Conservation (phyloP, 1,284 basidiomycete species). For the Malassezia yamatoensis region DNA sequence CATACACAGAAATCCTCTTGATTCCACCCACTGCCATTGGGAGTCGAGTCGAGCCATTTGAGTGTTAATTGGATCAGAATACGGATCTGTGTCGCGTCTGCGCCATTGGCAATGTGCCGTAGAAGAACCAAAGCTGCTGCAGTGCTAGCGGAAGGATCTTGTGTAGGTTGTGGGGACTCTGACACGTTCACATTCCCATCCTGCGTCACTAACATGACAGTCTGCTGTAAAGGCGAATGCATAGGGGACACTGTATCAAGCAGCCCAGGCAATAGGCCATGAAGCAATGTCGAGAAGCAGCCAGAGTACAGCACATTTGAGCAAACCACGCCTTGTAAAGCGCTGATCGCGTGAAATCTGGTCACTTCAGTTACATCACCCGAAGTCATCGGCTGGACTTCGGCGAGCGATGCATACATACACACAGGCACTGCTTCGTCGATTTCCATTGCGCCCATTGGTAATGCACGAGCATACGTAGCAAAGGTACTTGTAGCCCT, state of each 20-base stretch:
- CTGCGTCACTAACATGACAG: neutral
- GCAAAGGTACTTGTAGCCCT: slow-evolving; percentile 70
- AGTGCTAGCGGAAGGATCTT: neutral
- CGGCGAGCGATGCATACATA: neutral
- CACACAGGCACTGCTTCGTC: slow-evolving; percentile 5
- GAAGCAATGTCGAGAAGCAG: slow-evolving; percentile 1
- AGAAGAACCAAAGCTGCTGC: slow-evolving; percentile 3
- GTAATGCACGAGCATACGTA: neutral
- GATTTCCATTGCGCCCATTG: slow-evolving; percentile 6
- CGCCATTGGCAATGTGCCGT: slow-evolving; percentile 55
- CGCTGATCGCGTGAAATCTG: neutral
- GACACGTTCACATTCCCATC: neutral
- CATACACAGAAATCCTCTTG: slow-evolving; percentile 67
- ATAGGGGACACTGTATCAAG: neutral
- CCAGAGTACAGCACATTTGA: slow-evolving; percentile 3
- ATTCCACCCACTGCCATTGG: slow-evolving; percentile 54
- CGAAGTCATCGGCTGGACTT: neutral
- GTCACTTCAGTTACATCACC: neutral
- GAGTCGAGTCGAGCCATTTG: slow-evolving; percentile 30
- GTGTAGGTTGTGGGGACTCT: neutral
- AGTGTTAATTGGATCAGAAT: slow-evolving; percentile 60
- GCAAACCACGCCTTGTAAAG: slow-evolving; percentile 5
- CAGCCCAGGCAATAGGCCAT: neutral
- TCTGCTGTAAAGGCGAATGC: neutral
- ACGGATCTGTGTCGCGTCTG: slow-evolving; percentile 65